Evolutionary conservation across 352 stramenopile species (phyloP).

Genomic region (Pythium guiyangense): DNA sequence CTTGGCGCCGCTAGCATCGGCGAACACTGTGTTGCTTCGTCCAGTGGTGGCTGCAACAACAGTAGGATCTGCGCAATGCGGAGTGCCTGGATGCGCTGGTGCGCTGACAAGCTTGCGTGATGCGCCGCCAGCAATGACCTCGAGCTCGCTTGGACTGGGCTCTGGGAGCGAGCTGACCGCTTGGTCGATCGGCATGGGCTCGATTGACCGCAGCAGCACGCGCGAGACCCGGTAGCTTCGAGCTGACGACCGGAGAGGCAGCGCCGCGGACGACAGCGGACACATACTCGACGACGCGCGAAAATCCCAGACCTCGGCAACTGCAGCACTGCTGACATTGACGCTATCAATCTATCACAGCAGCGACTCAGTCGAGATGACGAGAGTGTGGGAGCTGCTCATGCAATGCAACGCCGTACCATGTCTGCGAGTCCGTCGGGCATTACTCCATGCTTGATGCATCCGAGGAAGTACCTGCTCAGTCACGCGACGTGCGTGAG

Average conservation of each 20-base stretch:
- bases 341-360: too few relatives aligned
- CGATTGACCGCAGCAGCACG: slow-evolving; percentile 1
- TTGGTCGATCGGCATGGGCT: background rate
- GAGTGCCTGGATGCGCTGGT: background rate
- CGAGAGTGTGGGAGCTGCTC: too few relatives aligned
- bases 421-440: slow-evolving; percentile 55
- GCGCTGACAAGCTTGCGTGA: slow-evolving; percentile 21
- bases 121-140: slow-evolving; percentile 29
- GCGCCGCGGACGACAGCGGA: slow-evolving; percentile 30
- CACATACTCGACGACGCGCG: slow-evolving; percentile 19
- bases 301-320: slow-evolving; percentile 38
- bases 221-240: slow-evolving; percentile 2
- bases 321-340: slow-evolving; percentile 7
- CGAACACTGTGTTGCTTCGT: too few relatives aligned
- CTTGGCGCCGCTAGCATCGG: too few relatives aligned
- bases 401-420: slow-evolving; percentile 18
- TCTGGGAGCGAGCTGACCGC: slow-evolving; percentile 15
- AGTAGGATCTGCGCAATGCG: too few relatives aligned
- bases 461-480: slow-evolving; percentile 57
- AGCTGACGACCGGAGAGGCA: slow-evolving; percentile 1
- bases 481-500: background rate
- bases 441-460: slow-evolving; percentile 41
- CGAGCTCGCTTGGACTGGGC: slow-evolving; percentile 20
- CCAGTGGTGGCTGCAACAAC: too few relatives aligned
- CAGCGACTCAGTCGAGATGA: too few relatives aligned